Percentiles rank a stretch among this genome's conserved stretches.
These are phyloP conservation scores for Rhodotorula glutinis DNA, from an alignment of 1,284 basidiomycete genomes.

Conservation along the genomic window DNA sequence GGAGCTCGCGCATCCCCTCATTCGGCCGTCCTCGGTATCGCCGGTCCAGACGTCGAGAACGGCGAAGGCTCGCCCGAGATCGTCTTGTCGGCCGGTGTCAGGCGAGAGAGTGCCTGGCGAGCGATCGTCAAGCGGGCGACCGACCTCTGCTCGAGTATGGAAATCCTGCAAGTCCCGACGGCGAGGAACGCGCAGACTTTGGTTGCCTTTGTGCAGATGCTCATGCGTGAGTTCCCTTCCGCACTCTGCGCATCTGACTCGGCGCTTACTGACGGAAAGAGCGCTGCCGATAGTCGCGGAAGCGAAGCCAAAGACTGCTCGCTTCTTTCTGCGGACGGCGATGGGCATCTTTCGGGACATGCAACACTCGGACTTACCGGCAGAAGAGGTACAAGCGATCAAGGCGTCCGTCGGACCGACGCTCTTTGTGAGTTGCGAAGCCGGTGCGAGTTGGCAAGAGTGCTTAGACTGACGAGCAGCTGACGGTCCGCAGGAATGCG, in stretches of 20 bases:
- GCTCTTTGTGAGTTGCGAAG: slow-evolving; percentile 12
- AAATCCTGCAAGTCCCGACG: slow-evolving; percentile 31
- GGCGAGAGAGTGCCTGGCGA: slow-evolving; percentile 38
- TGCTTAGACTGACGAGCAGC: background rate
- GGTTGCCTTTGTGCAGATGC: slow-evolving; percentile 33
- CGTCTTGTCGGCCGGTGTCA: slow-evolving; percentile 28
- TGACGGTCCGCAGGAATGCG: slow-evolving; percentile 19
- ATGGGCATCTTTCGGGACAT: slow-evolving; percentile 36
- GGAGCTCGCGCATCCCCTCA: slow-evolving; percentile 38
- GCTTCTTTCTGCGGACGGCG: slow-evolving; percentile 38
- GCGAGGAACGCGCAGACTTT: slow-evolving; percentile 32
- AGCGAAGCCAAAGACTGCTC: slow-evolving; percentile 26
- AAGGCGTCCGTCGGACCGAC: slow-evolving; percentile 31
- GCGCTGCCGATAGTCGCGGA: slow-evolving; percentile 20
- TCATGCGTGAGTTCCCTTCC: slow-evolving; percentile 23
- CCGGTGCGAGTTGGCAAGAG: no score
- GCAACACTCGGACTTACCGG: slow-evolving; percentile 12
- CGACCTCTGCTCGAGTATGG: slow-evolving; percentile 26
- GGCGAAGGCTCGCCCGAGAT: slow-evolving; percentile 27
- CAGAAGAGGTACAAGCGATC: slow-evolving; percentile 13
- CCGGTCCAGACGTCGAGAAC: slow-evolving; percentile 33
- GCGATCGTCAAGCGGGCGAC: slow-evolving; percentile 33
- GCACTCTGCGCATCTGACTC: background rate
- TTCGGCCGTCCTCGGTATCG: slow-evolving; percentile 35
- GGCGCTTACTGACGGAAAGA: no score